Conservation (phyloP, 805 yeast genomes). For the Wickerhamiella slavikovae region DNA sequence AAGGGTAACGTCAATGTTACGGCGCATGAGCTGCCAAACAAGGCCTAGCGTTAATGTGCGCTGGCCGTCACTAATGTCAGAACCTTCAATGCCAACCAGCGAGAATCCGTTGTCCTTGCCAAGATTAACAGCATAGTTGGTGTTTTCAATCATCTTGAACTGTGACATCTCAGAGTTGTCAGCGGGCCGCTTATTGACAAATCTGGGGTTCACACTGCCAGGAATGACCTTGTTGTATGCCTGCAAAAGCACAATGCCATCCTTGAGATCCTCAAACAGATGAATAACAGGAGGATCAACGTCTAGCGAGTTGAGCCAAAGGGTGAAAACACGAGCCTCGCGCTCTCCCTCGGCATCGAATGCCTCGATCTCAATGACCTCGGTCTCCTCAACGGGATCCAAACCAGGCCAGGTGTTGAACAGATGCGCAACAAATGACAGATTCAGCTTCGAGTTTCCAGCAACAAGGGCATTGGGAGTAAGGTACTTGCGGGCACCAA, state of each 20-base stretch:
- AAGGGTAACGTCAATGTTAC: slow-evolving; percentile 76
- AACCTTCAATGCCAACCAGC: slow-evolving; percentile 92
- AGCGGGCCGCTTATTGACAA: slow-evolving; percentile 67
- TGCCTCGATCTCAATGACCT: slow-evolving; percentile 82
- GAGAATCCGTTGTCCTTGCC: slow-evolving; percentile 88
- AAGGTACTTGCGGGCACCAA: slow-evolving; percentile 83
- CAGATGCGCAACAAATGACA: slow-evolving; percentile 92
- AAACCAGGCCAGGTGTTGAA: slow-evolving; percentile 94
- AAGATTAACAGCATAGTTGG: slow-evolving; percentile 93
- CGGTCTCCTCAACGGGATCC: slow-evolving; percentile 65
- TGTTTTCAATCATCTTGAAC: slow-evolving; percentile 89
- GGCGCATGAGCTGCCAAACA: slow-evolving; percentile 97
- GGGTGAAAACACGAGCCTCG: slow-evolving; percentile 93
- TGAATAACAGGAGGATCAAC: slow-evolving; percentile 88
- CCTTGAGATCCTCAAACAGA: slow-evolving; percentile 84
- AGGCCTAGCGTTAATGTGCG: slow-evolving; percentile 74
- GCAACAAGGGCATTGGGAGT: slow-evolving; percentile 85
- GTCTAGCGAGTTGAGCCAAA: slow-evolving; percentile 92
- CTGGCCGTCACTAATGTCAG: slow-evolving; percentile 89
- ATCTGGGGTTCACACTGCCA: slow-evolving; percentile 62
- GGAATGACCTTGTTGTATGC: slow-evolving; percentile 94
- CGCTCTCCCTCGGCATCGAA: slow-evolving; percentile 99
- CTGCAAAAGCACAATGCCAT: slow-evolving; percentile 71
- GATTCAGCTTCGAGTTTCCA: slow-evolving; percentile 89
- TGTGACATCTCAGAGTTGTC: slow-evolving; percentile 59